Percentiles rank a stretch among this genome's conserved stretches.
Conservation (phyloP, 805 yeast species). For the Brettanomyces nanus region DNA sequence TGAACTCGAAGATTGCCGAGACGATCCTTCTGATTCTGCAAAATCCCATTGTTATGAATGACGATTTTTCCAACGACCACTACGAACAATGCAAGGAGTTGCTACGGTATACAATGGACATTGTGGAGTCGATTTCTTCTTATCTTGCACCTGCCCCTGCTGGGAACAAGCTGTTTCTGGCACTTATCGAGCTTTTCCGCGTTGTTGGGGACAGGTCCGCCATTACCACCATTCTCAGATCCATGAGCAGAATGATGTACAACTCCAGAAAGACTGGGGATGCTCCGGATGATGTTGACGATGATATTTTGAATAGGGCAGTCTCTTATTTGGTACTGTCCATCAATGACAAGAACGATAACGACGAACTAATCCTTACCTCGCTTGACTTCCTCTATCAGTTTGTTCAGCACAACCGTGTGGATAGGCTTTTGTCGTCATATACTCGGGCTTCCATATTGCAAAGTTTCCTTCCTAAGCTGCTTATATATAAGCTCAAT, state of each 20-base stretch:
- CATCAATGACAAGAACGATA: slow-evolving; percentile 25
- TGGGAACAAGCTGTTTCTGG: slow-evolving; percentile 59
- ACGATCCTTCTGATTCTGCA: slow-evolving; percentile 42
- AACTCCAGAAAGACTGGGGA: slow-evolving; percentile 35
- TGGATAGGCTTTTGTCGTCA: slow-evolving; percentile 42
- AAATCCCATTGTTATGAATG: slow-evolving; percentile 17
- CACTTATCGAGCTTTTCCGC: slow-evolving; percentile 43
- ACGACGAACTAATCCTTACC: slow-evolving; percentile 68
- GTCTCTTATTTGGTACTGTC: slow-evolving; percentile 49
- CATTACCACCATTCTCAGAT: slow-evolving; percentile 61
- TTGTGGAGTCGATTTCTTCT: slow-evolving; percentile 77
- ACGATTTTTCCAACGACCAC: slow-evolving; percentile 21
- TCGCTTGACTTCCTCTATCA: slow-evolving; percentile 79
- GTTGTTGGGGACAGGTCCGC: slow-evolving; percentile 58
- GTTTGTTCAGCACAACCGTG: slow-evolving; percentile 43
- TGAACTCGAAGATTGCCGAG: slow-evolving; percentile 28
- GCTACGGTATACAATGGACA: slow-evolving; percentile 61
- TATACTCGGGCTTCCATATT: slow-evolving; percentile 42
- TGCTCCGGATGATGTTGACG: slow-evolving; percentile 41
- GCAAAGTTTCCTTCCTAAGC: slow-evolving; percentile 51
- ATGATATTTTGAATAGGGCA: slow-evolving; percentile 41
- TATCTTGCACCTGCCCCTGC: slow-evolving; percentile 68
- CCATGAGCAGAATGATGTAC: slow-evolving; percentile 72
- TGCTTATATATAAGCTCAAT: slow-evolving; percentile 42
- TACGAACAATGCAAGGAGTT: slow-evolving; percentile 42